Evolutionary conservation across 2,329 filamentous ascomycete genomes (phyloP).

Genomic region (Didymosphaeria variabile): DNA sequence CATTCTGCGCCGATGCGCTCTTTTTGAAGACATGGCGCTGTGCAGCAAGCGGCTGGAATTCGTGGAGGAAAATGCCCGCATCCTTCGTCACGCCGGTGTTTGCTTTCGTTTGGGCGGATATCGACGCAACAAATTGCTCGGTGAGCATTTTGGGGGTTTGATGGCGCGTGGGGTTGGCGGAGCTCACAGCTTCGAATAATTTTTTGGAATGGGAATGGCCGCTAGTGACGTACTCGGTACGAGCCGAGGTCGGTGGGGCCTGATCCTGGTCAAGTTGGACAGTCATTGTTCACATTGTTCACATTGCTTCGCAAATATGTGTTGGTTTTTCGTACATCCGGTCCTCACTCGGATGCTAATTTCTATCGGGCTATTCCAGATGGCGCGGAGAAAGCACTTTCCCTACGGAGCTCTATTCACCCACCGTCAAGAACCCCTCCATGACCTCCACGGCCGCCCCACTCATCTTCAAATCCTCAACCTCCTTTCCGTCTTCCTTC

Average conservation of each 20-base stretch:
- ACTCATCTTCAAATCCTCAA: conserved; percentile 52
- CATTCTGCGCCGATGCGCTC: conserved; percentile 80
- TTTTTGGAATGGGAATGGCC: conserved; percentile 18
- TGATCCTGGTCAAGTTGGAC: not conserved
- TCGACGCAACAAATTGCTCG: conserved; percentile 61
- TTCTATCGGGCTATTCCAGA: not conserved
- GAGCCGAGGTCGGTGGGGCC: conserved; percentile 6
- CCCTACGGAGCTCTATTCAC: not conserved
- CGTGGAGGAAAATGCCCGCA: conserved; percentile 86
- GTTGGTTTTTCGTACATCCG: not conserved
- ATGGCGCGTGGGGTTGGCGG: conserved; percentile 7
- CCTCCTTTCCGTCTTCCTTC: conserved; percentile 40
- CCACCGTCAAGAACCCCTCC: conserved; percentile 24
- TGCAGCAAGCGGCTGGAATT: conserved; percentile 79
- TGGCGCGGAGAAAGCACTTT: not conserved
- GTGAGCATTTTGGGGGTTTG: conserved; percentile 54
- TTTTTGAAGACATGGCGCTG: conserved; percentile 88
- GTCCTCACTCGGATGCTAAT: too few species aligned
- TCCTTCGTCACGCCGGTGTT: conserved; percentile 70
- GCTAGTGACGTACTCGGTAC: conserved; percentile 13
- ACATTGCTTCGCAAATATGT: not conserved
- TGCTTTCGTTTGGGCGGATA: conserved; percentile 53
- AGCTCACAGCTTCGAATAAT: conserved; percentile 21
- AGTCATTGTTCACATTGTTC: not conserved
- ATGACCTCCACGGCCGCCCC: conserved; percentile 53